Evolutionary conservation across 1,139 yeast species (phyloP).

Genomic region (Hansenula anomala): DNA sequence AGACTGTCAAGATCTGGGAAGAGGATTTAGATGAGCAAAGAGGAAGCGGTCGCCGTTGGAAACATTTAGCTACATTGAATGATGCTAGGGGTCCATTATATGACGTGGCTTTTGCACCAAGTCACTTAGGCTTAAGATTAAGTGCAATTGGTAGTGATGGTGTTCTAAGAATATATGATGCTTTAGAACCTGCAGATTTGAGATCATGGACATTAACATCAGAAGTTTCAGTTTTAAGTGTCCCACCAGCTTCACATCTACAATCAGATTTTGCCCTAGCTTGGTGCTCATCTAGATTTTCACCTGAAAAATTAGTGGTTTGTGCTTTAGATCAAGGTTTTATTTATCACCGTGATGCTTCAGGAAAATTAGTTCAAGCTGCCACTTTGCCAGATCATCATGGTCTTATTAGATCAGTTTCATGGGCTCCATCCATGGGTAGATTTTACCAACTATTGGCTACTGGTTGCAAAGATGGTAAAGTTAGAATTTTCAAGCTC

Average conservation of each 20-base stretch:
- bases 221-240: slow-evolving; percentile 62
- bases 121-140: slow-evolving; percentile 73
- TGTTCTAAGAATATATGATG: slow-evolving; percentile 78
- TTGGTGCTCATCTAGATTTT: slow-evolving; percentile 91
- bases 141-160: slow-evolving; percentile 94
- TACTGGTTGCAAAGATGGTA: slow-evolving; percentile 94
- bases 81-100: slow-evolving; percentile 89
- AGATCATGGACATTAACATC: slow-evolving; percentile 75
- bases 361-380: slow-evolving; percentile 40
- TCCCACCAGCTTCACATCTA: slow-evolving; percentile 73
- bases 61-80: slow-evolving; percentile 64
- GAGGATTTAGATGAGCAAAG: slow-evolving; percentile 77
- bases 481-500: slow-evolving; percentile 77
- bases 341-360: slow-evolving; percentile 54
- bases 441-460: slow-evolving; percentile 84
- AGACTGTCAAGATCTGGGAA: slow-evolving; percentile 87
- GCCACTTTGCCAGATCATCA: slow-evolving; percentile 65
- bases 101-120: slow-evolving; percentile 86
- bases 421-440: slow-evolving; percentile 99
- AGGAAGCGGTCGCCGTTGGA: slow-evolving; percentile 82
- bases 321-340: slow-evolving; percentile 87
- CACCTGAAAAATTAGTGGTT: slow-evolving; percentile 76
- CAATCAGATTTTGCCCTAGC: slow-evolving; percentile 85
- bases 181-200: slow-evolving; percentile 81
- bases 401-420: slow-evolving; percentile 81